These are phyloP conservation scores for Tephrocybe rancida DNA, from an alignment of 768 basidiomycete species.

Conservation along the genomic window DNA sequence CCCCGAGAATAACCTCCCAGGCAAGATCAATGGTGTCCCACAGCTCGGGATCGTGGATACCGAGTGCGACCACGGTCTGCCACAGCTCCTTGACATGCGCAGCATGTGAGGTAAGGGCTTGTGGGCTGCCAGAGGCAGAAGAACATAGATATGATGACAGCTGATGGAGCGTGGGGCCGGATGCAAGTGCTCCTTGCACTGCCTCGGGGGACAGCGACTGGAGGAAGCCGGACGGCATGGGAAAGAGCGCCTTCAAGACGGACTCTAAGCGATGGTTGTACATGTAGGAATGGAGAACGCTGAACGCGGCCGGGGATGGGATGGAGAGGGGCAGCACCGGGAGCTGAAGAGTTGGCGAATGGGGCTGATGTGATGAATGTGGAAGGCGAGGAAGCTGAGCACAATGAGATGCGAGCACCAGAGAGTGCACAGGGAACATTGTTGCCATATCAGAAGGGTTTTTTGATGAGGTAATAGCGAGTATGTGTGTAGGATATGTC, in stretches of 20 bases:
- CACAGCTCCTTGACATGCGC: slow-evolving; percentile 77
- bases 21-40: slow-evolving; percentile 82
- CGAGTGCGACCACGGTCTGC: slow-evolving; percentile 77
- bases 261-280: slow-evolving; percentile 67
- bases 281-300: slow-evolving; percentile 64
- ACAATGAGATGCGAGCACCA: slow-evolving; percentile 64
- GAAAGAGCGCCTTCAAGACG: slow-evolving; percentile 68
- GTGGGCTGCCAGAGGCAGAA: slow-evolving; percentile 44
- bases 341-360: slow-evolving; percentile 39
- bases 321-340: slow-evolving; percentile 73
- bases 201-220: slow-evolving; percentile 44
- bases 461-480: slow-evolving; percentile 56
- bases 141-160: slow-evolving; percentile 55
- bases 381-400: slow-evolving; percentile 57
- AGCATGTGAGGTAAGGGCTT: slow-evolving; percentile 55
- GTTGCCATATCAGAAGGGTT: slow-evolving; percentile 43
- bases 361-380: slow-evolving; percentile 29
- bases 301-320: slow-evolving; percentile 75
- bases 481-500: slow-evolving; percentile 54
- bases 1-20: slow-evolving; percentile 73
- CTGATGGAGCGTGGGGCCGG: slow-evolving; percentile 54
- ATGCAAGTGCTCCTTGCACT: slow-evolving; percentile 45
- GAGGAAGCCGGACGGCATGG: slow-evolving; percentile 49
- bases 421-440: slow-evolving; percentile 63
- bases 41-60: slow-evolving; percentile 68